phyloP scores from a whole-genome alignment of 495 filamentous ascomycete species.

The Elasticomyces elasticus region DNA sequence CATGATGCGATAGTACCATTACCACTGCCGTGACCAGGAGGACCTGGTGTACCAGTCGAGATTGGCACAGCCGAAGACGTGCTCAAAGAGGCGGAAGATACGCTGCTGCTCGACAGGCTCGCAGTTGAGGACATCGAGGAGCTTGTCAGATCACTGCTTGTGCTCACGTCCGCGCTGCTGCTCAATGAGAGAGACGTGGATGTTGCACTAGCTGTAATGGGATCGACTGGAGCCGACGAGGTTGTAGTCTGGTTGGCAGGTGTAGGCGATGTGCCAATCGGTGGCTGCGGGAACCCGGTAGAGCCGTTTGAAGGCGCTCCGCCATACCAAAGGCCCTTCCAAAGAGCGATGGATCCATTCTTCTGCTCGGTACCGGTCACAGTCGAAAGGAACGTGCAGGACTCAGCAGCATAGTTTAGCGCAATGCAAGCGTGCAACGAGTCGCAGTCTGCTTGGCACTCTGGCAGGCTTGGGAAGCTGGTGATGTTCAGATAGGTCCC shows the following conservation, averaged over 20 bases:
- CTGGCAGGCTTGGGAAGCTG: background rate
- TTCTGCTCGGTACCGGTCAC: constrained; percentile 1
- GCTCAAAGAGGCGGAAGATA: background rate
- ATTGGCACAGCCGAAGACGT: background rate
- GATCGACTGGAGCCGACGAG: background rate
- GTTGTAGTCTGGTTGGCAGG: background rate
- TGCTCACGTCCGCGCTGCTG: background rate
- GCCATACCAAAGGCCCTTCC: constrained; percentile 11
- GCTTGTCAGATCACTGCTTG: background rate
- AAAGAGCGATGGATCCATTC: constrained; percentile 12
- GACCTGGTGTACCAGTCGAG: constrained; percentile 1
- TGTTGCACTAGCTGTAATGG: background rate
- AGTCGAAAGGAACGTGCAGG: constrained; percentile 2
- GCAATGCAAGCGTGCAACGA: background rate
- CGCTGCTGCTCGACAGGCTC: background rate
- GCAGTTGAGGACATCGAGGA: background rate
- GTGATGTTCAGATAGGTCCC: constrained; percentile 1
- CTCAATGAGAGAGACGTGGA: background rate
- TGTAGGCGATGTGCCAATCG: background rate
- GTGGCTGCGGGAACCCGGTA: background rate
- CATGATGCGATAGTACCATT: background rate
- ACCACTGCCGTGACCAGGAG: background rate
- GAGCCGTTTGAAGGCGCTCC: background rate
- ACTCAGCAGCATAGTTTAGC: background rate
- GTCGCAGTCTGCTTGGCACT: constrained; percentile 6